A percentile compares a stretch with the other conserved stretches of the same genome.
These are phyloP conservation scores for Monosporozyma servazzii DNA, from an alignment of 805 yeast genomes.

Conservation along the genomic window DNA sequence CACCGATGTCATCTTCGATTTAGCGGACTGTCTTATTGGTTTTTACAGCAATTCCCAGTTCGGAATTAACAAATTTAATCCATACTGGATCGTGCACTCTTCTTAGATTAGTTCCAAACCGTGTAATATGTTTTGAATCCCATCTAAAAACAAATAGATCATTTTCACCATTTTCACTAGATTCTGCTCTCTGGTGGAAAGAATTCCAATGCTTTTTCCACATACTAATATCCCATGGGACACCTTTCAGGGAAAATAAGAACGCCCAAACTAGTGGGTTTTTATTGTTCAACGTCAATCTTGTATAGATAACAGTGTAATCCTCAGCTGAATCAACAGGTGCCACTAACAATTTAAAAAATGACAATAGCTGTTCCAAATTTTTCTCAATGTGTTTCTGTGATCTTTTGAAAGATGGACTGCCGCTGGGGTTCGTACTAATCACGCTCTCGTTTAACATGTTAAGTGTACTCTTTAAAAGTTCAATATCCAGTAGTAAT, in stretches of 20 bases:
- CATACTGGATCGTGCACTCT: constrained; percentile 24
- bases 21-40: not conserved
- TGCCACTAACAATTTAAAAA: constrained; percentile 21
- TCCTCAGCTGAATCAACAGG: constrained; percentile 39
- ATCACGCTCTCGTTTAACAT: constrained; percentile 16
- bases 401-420: constrained; percentile 20
- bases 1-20: no score
- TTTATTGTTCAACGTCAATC: constrained; percentile 17
- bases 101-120: constrained; percentile 14
- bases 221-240: constrained; percentile 23
- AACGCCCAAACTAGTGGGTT: constrained; percentile 28
- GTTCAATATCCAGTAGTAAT: constrained; percentile 60
- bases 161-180: not conserved
- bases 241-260: constrained; percentile 22
- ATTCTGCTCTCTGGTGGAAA: constrained; percentile 6
- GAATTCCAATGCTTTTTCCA: constrained; percentile 25
- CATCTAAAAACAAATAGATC: constrained; percentile 17
- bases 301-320: constrained; percentile 30
- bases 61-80: constrained; percentile 21
- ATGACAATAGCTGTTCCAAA: constrained; percentile 12
- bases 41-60: constrained; percentile 15
- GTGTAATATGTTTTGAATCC: constrained; percentile 9
- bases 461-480: constrained; percentile 46
- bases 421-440: constrained; percentile 9
- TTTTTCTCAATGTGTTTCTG: constrained; percentile 21